Evolutionary conservation across 108 stramenopile species (phyloP).

Genomic region (Schizochytrium sp.): DNA sequence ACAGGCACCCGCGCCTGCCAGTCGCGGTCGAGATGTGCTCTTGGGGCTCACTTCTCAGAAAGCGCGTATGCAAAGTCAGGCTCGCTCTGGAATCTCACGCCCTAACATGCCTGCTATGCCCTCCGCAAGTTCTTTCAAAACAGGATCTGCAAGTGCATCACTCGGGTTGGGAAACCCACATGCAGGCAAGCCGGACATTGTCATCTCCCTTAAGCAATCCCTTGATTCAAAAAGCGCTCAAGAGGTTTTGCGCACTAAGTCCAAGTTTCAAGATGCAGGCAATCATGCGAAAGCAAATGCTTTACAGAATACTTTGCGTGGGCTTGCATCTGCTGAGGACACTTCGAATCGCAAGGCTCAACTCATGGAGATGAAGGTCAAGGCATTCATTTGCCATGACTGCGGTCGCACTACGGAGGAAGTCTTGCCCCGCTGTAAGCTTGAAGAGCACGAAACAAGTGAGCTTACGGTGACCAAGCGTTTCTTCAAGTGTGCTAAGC

Average conservation of each 20-base stretch:
- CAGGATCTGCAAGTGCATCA: not conserved
- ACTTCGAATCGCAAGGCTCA: constrained; percentile 10
- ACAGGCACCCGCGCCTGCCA: not conserved
- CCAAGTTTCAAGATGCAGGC: constrained; percentile 1
- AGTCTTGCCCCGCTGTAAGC: not conserved
- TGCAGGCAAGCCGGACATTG: not conserved
- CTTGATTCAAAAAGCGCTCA: not conserved
- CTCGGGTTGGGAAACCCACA: not conserved
- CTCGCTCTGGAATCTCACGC: not conserved
- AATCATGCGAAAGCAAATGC: not conserved
- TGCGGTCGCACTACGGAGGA: constrained; percentile 44
- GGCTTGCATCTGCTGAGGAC: constrained; percentile 13
- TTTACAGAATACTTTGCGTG: not conserved
- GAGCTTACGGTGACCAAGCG: constrained; percentile 13
- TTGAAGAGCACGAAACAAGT: constrained; percentile 20
- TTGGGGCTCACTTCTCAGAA: not conserved
- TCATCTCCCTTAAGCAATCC: constrained; percentile 4
- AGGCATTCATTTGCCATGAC: constrained; percentile 1
- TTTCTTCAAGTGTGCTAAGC: constrained; percentile 15
- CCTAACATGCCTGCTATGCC: not conserved
- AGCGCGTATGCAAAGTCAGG: not conserved
- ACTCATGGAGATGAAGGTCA: constrained; percentile 24
- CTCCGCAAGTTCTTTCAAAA: not conserved
- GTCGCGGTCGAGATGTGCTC: not conserved
- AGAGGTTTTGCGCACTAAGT: not conserved